Evolutionary conservation across 139 green algal species (phyloP), one percentile per base, ranked within the genome.

Genomic region (Pseudopediastrum boryanum): DNA sequence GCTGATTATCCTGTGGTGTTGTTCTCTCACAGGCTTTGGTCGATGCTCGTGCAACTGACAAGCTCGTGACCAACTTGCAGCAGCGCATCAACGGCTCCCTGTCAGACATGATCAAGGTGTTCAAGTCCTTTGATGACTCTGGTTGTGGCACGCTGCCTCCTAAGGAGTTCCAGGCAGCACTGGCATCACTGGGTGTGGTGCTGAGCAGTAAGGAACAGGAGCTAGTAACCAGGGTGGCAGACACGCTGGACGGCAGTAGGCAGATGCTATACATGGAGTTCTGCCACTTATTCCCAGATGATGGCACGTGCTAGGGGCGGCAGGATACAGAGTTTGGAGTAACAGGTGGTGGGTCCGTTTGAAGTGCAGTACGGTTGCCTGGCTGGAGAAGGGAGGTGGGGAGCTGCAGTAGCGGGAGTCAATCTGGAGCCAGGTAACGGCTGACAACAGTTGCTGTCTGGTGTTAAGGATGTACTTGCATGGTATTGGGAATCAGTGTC

Each of bases 151-250:
- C 73, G 42, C 77, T 77, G 50, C 33, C 77, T 5, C 23, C 31
- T n/a, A 69, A 62, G 46, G 41, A 38, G 19, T 77, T 81, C 33
- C 9, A 73, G 38, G 83, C 85, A 0, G 86, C 75, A 10, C 91
- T 86, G 43, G 89, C 89, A 9, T 66, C 80, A 0, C 67, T 93
- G 69, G 89, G 89, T 4, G 86, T 93, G 39, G 87, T 91, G 39
- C 67, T 91, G 27, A 86, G 63, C 42, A 70, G 87, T 27, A 81
- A 81, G 43, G 89, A 93, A 83, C 75, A 88, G 13, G 74, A 82
- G 0, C 80, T 46, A 56, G 59, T 68, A 16, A 41, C 61, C 31
- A 52, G 35, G 27, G 59, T 62, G 31, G 77, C 71, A 36, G 42
- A 39, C 35, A 19, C 38, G 58, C 27, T 41, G 12, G 56, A 80